Evolutionary conservation across 306 rosid species (phyloP).

Genomic region (Spatholobus suberectus): DNA sequence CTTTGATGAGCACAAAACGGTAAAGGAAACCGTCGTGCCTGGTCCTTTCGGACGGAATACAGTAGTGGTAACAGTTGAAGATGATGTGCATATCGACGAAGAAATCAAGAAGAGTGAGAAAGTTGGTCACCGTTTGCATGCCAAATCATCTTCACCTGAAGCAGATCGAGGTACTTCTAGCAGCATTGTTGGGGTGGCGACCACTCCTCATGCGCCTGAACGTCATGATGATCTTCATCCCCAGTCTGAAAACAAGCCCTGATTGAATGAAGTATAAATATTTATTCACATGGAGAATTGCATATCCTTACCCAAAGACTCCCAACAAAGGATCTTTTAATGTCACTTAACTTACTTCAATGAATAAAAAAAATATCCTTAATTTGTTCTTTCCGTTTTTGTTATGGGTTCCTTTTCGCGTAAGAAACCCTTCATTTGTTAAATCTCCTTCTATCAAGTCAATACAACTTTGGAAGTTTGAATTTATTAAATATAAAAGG

Average conservation of each 20-base stretch:
- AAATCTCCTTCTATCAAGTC: too few relatives aligned
- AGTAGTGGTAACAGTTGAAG: constrained; percentile 61
- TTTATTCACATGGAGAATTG: background rate
- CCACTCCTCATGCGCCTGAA: constrained; percentile 35
- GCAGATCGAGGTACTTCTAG: constrained; percentile 35
- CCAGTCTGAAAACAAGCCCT: constrained; percentile 45
- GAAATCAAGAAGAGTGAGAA: constrained; percentile 50
- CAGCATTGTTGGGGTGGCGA: constrained; percentile 20
- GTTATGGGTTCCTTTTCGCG: too few relatives aligned
- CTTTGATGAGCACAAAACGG: constrained; percentile 64
- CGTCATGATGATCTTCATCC: constrained; percentile 36
- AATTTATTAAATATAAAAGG: too few relatives aligned
- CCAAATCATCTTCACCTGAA: constrained; percentile 40
- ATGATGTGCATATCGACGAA: constrained; percentile 68
- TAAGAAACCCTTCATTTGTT: too few relatives aligned
- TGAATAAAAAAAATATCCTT: too few relatives aligned
- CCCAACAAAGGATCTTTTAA: too few relatives aligned
- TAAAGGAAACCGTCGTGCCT: constrained; percentile 55
- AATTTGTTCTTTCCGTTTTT: too few relatives aligned
- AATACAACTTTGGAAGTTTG: too few relatives aligned
- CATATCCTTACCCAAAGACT: constrained; percentile 7
- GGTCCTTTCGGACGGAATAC: constrained; percentile 65
- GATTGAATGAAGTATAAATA: constrained; percentile 21
- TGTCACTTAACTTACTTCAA: too few relatives aligned
- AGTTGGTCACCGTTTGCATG: constrained; percentile 49